Evolutionary conservation across 352 stramenopile species (phyloP).

Genomic region (Phytophthora multivora): DNA sequence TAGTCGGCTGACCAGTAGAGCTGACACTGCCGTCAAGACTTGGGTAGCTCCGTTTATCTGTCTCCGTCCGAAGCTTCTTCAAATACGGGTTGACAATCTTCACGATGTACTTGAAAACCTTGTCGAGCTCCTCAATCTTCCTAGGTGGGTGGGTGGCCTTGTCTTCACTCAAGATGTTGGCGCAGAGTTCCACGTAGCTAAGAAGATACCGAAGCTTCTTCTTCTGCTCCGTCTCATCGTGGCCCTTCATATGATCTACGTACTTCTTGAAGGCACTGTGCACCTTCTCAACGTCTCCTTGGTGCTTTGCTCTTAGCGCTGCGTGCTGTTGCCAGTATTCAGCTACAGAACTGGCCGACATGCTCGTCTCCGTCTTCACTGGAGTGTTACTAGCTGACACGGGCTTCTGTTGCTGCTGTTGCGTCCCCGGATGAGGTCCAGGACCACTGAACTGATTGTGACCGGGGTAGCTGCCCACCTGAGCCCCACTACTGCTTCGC

Average conservation of each 20-base stretch:
- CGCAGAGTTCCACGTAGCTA: conserved; percentile 85
- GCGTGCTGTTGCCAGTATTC: conserved; percentile 86
- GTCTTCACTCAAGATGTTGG: conserved; percentile 78
- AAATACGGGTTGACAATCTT: conserved; percentile 89
- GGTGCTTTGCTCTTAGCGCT: conserved; percentile 77
- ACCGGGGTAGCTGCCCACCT: conserved; percentile 45
- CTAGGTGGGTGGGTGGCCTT: conserved; percentile 69
- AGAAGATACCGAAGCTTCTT: conserved; percentile 87
- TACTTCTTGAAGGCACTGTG: conserved; percentile 90
- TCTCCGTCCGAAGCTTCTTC: conserved; percentile 87
- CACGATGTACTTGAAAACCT: conserved; percentile 91
- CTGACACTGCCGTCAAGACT: conserved; percentile 7
- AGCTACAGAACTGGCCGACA: conserved; percentile 45
- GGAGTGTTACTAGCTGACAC: conserved; percentile 16
- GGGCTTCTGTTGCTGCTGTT: conserved; percentile 28
- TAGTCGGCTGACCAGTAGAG: conserved; percentile 6
- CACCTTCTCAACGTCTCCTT: conserved; percentile 83
- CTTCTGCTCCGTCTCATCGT: conserved; percentile 88
- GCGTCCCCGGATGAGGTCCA: conserved; percentile 30
- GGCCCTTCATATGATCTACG: conserved; percentile 88
- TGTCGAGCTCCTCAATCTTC: conserved; percentile 84
- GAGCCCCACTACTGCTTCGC: conserved; percentile 25
- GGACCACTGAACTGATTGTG: conserved; percentile 42
- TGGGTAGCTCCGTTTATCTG: conserved; percentile 65
- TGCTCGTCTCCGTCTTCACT: conserved; percentile 31